These are phyloP conservation scores for Laetiporus sulphureus DNA, from an alignment of 1,284 basidiomycete species.

Conservation along the genomic window DNA sequence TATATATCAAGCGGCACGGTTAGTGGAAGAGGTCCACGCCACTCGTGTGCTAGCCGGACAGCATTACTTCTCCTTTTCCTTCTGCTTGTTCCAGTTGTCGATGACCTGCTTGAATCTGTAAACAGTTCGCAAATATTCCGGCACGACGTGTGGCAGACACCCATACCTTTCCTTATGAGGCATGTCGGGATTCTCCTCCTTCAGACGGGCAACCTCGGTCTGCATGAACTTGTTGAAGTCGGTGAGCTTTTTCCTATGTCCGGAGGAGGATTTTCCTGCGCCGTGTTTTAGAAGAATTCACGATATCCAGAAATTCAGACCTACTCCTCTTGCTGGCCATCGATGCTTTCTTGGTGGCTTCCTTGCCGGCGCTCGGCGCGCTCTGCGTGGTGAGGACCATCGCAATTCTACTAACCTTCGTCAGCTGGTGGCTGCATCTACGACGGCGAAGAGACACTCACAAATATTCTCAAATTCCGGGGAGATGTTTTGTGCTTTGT, in stretches of 20 bases:
- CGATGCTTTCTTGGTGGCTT: too few species aligned
- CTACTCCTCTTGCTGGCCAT: slow-evolving; percentile 1
- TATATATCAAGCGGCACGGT: too few species aligned
- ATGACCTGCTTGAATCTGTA: slow-evolving; percentile 68
- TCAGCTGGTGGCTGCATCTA: too few species aligned
- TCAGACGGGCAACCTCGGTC: slow-evolving; percentile 67
- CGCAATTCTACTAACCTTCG: too few species aligned
- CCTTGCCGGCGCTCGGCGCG: background rate
- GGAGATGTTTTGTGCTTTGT: slow-evolving; percentile 5
- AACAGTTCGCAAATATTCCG: too few species aligned
- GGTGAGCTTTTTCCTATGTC: slow-evolving; percentile 49
- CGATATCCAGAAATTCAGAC: background rate
- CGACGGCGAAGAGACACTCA: slow-evolving; percentile 6
- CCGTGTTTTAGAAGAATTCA: background rate
- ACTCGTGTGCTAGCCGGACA: too few species aligned
- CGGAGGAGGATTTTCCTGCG: slow-evolving; percentile 31
- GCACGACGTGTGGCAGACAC: too few species aligned
- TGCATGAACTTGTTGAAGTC: slow-evolving; percentile 80
- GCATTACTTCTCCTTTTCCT: slow-evolving; percentile 65
- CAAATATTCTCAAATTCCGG: slow-evolving; percentile 10
- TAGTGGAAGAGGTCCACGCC: too few species aligned
- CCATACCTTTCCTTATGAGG: slow-evolving; percentile 64
- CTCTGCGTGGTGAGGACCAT: slow-evolving; percentile 6
- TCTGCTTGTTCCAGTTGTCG: slow-evolving; percentile 68
- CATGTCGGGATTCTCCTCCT: slow-evolving; percentile 63